A percentile compares a stretch with the other conserved stretches of the same genome.
phyloP scores from a whole-genome alignment of 1,139 yeast genomes.

The Debaryomyces udenii region DNA sequence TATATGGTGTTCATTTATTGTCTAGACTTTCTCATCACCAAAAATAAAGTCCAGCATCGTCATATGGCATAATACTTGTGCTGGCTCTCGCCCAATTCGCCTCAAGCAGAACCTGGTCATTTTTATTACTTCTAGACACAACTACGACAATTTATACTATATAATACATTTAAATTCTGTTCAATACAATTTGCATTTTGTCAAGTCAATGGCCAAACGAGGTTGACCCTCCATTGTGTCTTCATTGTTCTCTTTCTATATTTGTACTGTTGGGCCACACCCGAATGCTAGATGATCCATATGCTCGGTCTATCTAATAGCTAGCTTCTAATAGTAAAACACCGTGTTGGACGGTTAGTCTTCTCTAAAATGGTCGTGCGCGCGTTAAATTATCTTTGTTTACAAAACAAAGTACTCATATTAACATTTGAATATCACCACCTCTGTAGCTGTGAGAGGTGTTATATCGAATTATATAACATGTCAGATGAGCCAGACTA shows the following conservation, averaged over 20 bases:
- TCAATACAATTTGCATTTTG: constrained; percentile 9
- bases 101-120: neutral
- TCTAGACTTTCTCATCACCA: no score
- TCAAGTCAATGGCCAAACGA: neutral
- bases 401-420: constrained; percentile 6
- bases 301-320: no score
- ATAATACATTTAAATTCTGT: constrained; percentile 5
- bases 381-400: constrained; percentile 1
- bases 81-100: constrained; percentile 1
- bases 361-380: constrained; percentile 3
- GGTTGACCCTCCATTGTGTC: no score
- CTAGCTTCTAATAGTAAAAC: no score
- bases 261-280: no score
- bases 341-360: no score
- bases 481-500: constrained; percentile 59
- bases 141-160: neutral
- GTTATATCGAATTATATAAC: neutral
- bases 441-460: neutral
- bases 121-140: constrained; percentile 2
- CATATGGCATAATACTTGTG: constrained; percentile 3
- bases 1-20: no score
- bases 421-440: no score
- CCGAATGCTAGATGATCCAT: no score
- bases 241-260: no score
- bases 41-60: neutral